Conservation (phyloP, 2,329 filamentous ascomycete species). For the Scortechinia acanthostroma region DNA sequence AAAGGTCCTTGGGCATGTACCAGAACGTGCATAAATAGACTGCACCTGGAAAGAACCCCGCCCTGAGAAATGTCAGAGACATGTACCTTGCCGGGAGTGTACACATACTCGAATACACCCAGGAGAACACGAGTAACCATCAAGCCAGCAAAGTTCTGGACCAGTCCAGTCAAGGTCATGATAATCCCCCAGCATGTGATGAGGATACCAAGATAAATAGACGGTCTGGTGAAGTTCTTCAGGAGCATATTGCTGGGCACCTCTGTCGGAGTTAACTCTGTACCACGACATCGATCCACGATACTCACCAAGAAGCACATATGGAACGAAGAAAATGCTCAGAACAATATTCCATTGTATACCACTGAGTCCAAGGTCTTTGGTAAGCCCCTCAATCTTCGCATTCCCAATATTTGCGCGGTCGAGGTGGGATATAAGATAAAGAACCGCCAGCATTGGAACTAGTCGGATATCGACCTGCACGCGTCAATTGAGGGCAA, state of each 20-base stretch:
- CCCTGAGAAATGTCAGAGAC: no score
- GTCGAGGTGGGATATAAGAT: constrained; percentile 12
- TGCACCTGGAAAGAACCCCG: constrained; percentile 21
- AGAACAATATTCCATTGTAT: constrained; percentile 10
- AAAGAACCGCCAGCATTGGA: constrained; percentile 11
- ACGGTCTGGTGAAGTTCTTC: constrained; percentile 24
- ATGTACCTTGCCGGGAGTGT: not conserved
- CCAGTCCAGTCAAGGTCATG: constrained; percentile 25
- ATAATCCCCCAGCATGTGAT: constrained; percentile 25
- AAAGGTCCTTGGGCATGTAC: constrained; percentile 19
- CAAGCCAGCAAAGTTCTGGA: constrained; percentile 27
- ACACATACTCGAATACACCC: constrained; percentile 22
- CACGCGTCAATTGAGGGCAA: not conserved
- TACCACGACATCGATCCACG: not conserved
- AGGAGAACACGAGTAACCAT: constrained; percentile 29
- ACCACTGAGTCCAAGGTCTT: constrained; percentile 10
- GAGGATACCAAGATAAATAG: constrained; percentile 28
- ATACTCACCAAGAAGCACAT: constrained; percentile 2
- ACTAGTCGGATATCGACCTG: constrained; percentile 11
- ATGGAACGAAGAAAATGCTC: not conserved
- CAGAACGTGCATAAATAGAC: constrained; percentile 20
- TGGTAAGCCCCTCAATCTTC: constrained; percentile 12
- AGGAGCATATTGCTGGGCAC: constrained; percentile 30
- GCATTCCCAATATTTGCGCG: constrained; percentile 13
- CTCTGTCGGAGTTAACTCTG: no score